Percentiles rank a stretch among this genome's conserved stretches.
Conservation (phyloP, 768 basidiomycete species). For the Dacryopinax spathularia region DNA sequence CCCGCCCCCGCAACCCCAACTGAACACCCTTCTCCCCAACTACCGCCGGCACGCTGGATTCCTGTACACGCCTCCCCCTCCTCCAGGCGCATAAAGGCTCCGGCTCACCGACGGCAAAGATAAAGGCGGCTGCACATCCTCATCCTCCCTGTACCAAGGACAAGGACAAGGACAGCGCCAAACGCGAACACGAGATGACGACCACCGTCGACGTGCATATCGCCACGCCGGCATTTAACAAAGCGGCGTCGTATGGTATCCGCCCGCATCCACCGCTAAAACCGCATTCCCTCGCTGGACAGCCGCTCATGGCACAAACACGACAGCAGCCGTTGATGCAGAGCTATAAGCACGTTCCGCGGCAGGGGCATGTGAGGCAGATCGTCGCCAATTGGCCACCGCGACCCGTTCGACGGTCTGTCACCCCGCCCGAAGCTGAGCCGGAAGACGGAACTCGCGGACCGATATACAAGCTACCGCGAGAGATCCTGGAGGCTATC, state of each 20-base stretch:
- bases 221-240: not conserved
- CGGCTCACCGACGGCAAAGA: too few species aligned
- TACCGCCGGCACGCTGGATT: not conserved
- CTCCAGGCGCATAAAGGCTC: not conserved
- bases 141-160: too few species aligned
- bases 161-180: not conserved
- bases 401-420: not conserved
- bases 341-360: not conserved
- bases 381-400: slow-evolving; percentile 1
- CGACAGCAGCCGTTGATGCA: not conserved
- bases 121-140: too few species aligned
- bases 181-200: too few species aligned
- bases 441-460: not conserved
- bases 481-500: not conserved
- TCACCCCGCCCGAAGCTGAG: not conserved
- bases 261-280: not conserved
- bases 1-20: not conserved
- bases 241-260: not conserved
- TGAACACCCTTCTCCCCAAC: not conserved
- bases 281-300: too few species aligned
- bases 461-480: not conserved
- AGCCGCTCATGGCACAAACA: not conserved
- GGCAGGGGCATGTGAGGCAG: not conserved
- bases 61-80: not conserved
- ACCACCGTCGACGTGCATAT: not conserved